Conservation (phyloP, 2,329 filamentous ascomycete genomes). For the Colletotrichum trifolii region DNA sequence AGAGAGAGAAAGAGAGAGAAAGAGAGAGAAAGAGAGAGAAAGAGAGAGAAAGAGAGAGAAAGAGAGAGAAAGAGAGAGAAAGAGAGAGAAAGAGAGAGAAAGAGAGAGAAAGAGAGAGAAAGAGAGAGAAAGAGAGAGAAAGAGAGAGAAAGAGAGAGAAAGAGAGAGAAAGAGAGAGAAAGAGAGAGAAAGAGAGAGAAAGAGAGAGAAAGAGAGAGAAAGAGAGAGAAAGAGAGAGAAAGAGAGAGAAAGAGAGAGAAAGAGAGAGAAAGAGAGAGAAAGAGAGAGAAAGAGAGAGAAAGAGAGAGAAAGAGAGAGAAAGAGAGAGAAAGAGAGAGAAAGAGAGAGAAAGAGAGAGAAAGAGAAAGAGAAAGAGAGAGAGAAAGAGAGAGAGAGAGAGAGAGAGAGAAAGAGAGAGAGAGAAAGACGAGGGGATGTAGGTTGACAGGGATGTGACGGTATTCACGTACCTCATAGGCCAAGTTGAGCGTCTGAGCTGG, state of each 20-base stretch:
- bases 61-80: conserved; percentile 39
- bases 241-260: conserved; percentile 35
- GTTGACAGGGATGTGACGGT: too few species aligned
- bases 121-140: conserved; percentile 30
- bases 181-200: conserved; percentile 39
- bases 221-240: conserved; percentile 39
- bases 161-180: conserved; percentile 30
- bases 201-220: conserved; percentile 30
- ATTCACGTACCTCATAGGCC: conserved; percentile 60
- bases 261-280: background rate
- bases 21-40: conserved; percentile 39
- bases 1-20: conserved; percentile 28
- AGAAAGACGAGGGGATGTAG: too few species aligned
- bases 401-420: too few species aligned
- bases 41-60: conserved; percentile 28
- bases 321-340: too few species aligned
- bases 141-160: conserved; percentile 39
- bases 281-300: background rate
- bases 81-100: conserved; percentile 30
- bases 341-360: too few species aligned
- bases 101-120: conserved; percentile 39
- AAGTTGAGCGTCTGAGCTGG: conserved; percentile 67
- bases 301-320: too few species aligned
- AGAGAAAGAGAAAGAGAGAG: too few species aligned
- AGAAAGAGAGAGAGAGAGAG: too few species aligned